Percentiles rank a stretch among this genome's conserved stretches.
phyloP scores from a whole-genome alignment of 345 rosid species.

The Iberis pinnata region DNA sequence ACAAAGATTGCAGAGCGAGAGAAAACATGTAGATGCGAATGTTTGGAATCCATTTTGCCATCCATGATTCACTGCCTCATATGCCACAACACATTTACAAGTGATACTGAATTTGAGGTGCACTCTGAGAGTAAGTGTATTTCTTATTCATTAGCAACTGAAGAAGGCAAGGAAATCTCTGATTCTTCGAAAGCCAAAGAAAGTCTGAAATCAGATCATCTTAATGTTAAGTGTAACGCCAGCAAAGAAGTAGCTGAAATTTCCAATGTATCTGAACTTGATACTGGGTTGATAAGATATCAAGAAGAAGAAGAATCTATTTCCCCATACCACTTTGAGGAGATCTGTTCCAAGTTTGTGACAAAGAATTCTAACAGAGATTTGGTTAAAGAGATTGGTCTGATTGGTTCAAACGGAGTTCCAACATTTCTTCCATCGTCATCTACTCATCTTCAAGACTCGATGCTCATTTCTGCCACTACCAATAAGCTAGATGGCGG shows the following conservation, averaged over 20 bases:
- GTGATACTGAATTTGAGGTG: constrained; percentile 45
- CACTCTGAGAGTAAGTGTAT: constrained; percentile 59
- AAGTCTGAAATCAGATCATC: constrained; percentile 31
- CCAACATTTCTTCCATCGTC: constrained; percentile 51
- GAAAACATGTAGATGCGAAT: constrained; percentile 62
- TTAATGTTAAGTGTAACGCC: constrained; percentile 28
- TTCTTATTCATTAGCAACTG: constrained; percentile 35
- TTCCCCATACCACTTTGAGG: constrained; percentile 61
- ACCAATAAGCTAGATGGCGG: constrained; percentile 26
- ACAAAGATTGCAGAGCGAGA: constrained; percentile 40
- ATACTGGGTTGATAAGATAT: constrained; percentile 50
- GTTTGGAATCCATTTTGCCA: constrained; percentile 80
- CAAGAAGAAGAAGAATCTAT: constrained; percentile 42
- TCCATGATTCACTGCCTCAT: constrained; percentile 65
- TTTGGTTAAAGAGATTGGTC: constrained; percentile 75
- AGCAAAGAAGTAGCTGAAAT: constrained; percentile 31
- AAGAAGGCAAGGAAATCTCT: constrained; percentile 39
- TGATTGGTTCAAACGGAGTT: constrained; percentile 69
- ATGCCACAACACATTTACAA: constrained; percentile 69
- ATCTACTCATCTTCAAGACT: constrained; percentile 47
- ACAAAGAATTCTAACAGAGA: constrained; percentile 79
- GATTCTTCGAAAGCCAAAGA: constrained; percentile 42
- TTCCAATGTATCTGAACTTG: constrained; percentile 38
- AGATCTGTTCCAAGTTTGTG: constrained; percentile 66
- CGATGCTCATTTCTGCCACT: constrained; percentile 35